Evolutionary conservation across 169 alveolate genomes (phyloP), one percentile per base, ranked within the genome.

Genomic region (Theileria orientalis): DNA sequence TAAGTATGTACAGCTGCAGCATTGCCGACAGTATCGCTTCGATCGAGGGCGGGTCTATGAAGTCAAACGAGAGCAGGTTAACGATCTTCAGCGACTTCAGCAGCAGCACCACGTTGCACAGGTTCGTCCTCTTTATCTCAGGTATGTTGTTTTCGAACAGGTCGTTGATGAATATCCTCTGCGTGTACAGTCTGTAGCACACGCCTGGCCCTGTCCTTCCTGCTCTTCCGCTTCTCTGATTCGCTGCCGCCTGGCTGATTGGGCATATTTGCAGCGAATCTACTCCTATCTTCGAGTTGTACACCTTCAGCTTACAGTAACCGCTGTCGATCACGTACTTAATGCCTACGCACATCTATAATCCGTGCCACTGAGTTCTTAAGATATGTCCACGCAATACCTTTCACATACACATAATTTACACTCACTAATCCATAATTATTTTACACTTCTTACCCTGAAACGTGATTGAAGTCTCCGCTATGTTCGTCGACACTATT

Each of bases 181-280:
- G 99, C 0, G 99, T 96, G 87, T 98, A 98, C 72, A 98, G 87
- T 54, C 99, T 94, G 86, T 93, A 97, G 79, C 99, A 98, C 35
- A 95, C 86, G 37, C 99, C 99, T 29, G 99, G 99, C 7, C 89
- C 93, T 0, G 99, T 97, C 70, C 99, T 93, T 2, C 99, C 99
- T 0, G 99, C 99, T 78, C 99, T 94, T n/a, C 99, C 99, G 30
- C 98, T 91, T 52, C 99, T 90, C 84, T 98, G 98, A 82, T 96
- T 95, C 6, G 99, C 99, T 86, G 97, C 98, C 9, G 99, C 99
- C 74, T 97, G 98, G 0, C 99, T 96, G 47, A 98, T 96, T 6
- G 99, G 99, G 14, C 99, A 96, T 8, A 98, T 94, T 83, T 97
- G 98, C 76, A 98, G 90, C n/a, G 99, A 96, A 90, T 98, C 99